Base-by-base conservation (phyloP, 2,329 filamentous ascomycete genomes). In the Sporothrix dimorphospora region DNA sequence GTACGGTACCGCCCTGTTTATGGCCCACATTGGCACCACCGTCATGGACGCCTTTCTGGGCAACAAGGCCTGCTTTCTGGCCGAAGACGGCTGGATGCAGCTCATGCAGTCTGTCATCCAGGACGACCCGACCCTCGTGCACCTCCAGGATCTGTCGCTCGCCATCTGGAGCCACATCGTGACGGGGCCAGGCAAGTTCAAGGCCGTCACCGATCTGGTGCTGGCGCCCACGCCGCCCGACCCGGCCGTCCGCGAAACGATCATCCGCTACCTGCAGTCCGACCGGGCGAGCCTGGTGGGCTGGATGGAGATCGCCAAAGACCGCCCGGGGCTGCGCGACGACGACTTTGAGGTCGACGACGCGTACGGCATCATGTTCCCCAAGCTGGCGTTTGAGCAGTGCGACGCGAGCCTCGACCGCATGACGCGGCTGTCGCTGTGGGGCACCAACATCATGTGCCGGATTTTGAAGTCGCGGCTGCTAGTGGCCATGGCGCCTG, bases 1-100 rank as follows among this genome's bases (percentile, higher is more conserved):
- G 11, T 6, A 47, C 21, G 65, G 47, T 19, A 68, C 30, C 16
- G 45, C 65, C 4, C 47, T 68, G 1, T 68, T 68, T n/a, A 47
- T 53, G 65, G 65, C 65, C 9, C 65, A 68, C 34, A 68, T 53
- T 11, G 65, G 65, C 9, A 51, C 65, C 1, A 42, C 47, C 0
- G 65, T 68, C 19, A 68, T 68, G 65, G 65, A 68, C 30, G 65
- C 65, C 27, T 68, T 68, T 27, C 11, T 68, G 19, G 65, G 47
- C 19, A 68, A 68, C 65, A 68, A 68, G 34, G 19, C 47, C 8
- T 68, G 65, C 12, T 68, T 68, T 21, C n/a, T 68, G 3, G 65
- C 40, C 8, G 65, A 68, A 4, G 65, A 53, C 27, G 27, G 19
- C 11, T 68, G 65, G 65, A 53, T 19, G 24, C 1, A 24, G 4